Conservation (phyloP, 305 asterid species). For the Coffea humblotiana region DNA sequence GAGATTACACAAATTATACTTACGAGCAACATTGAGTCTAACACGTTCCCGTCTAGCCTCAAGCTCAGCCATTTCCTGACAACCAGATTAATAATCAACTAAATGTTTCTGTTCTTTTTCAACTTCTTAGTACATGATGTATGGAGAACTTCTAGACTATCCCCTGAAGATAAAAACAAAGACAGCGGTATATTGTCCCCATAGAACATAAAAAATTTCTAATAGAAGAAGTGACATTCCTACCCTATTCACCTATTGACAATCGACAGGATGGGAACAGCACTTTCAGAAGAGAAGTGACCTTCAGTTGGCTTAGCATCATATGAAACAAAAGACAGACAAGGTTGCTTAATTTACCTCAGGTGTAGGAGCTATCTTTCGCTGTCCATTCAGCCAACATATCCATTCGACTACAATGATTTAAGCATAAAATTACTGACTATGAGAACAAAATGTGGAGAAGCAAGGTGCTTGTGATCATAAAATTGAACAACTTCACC, state of each 20-base stretch:
- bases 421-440: background rate
- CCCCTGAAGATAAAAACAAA: too few species aligned
- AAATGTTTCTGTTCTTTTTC: too few species aligned
- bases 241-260: background rate
- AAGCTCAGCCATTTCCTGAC: slow-evolving; percentile 86
- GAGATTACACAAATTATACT: slow-evolving; percentile 31
- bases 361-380: slow-evolving; percentile 79
- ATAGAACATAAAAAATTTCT: too few species aligned
- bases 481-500: background rate
- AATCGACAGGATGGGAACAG: background rate
- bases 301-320: background rate
- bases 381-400: slow-evolving; percentile 98
- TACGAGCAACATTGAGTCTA: slow-evolving; percentile 80
- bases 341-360: slow-evolving; percentile 53
- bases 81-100: slow-evolving; percentile 24
- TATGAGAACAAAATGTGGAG: background rate
- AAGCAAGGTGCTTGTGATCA: background rate
- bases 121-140: too few species aligned
- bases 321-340: background rate
- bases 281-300: background rate
- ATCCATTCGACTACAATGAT: slow-evolving; percentile 90
- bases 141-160: too few species aligned
- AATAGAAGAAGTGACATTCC: too few species aligned
- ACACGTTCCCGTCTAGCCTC: slow-evolving; percentile 90
- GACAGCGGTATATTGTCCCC: too few species aligned